Evolutionary conservation across 2,329 filamentous ascomycete genomes (phyloP).

Genomic region (Botryotinia globosa): DNA sequence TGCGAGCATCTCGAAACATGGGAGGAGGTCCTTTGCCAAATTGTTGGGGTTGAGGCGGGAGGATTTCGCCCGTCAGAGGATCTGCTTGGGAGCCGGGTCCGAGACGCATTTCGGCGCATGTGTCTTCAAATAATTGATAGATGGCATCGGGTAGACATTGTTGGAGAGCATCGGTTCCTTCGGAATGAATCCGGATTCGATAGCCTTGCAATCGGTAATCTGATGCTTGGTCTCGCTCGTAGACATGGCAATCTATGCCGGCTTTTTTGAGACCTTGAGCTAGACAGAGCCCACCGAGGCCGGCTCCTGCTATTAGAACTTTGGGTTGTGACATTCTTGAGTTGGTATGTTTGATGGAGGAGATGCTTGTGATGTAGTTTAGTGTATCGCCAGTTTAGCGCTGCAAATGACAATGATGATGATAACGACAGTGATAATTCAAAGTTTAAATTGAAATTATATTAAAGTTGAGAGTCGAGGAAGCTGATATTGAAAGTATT

Average conservation of each 20-base stretch:
- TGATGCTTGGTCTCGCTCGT: constrained; percentile 52
- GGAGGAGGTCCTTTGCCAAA: not conserved
- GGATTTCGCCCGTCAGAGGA: not conserved
- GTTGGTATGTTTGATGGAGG: not conserved
- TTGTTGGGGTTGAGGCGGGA: not conserved
- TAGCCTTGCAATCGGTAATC: constrained; percentile 39
- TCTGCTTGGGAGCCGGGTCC: not conserved
- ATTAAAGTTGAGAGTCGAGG: too few relatives aligned
- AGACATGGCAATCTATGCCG: constrained; percentile 51
- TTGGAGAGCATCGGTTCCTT: constrained; percentile 31
- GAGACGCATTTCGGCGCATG: not conserved
- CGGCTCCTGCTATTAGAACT: constrained; percentile 36
- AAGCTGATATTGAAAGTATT: not conserved
- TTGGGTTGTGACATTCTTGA: constrained; percentile 1
- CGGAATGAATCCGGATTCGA: constrained; percentile 36
- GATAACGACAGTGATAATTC: not conserved
- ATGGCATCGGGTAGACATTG: constrained; percentile 50
- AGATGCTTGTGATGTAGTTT: not conserved
- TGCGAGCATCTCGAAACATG: not conserved
- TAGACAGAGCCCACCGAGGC: constrained; percentile 38
- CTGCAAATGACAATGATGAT: not conserved
- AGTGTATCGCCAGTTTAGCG: not conserved
- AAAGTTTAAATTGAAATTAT: not conserved
- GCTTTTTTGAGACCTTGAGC: constrained; percentile 34
- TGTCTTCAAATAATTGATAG: constrained; percentile 50